Evolutionary conservation across 192 early-diverging fungal genomes (phyloP).

Genomic region (Paraglomus occultum): DNA sequence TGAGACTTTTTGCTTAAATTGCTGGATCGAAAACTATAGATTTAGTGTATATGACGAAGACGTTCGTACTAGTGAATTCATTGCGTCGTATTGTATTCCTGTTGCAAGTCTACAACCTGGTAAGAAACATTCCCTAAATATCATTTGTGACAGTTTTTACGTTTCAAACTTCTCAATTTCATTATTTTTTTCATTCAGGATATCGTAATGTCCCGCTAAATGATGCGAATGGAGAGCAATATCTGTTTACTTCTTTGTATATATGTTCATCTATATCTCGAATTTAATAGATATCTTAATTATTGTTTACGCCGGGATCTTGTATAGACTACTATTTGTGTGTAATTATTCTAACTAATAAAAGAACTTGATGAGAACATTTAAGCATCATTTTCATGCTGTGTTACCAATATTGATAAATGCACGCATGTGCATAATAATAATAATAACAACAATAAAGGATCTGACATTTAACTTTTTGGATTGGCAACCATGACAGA

Average conservation of each 20-base stretch:
- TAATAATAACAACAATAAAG: too few relatives aligned
- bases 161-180: not conserved
- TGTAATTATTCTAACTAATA: too few relatives aligned
- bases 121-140: not conserved
- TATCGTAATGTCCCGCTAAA: constrained; percentile 69
- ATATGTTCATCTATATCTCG: constrained; percentile 18
- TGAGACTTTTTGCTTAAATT: too few relatives aligned
- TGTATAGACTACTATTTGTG: too few relatives aligned
- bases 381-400: too few relatives aligned
- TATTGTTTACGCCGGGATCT: too few relatives aligned
- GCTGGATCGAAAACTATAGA: not conserved
- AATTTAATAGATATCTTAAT: too few relatives aligned
- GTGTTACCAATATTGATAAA: too few relatives aligned
- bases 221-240: constrained; percentile 59
- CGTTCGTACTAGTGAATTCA: constrained; percentile 39
- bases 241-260: constrained; percentile 67
- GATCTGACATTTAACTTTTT: too few relatives aligned
- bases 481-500: too few relatives aligned
- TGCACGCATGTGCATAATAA: too few relatives aligned
- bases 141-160: not conserved
- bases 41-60: constrained; percentile 45
- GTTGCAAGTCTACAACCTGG: constrained; percentile 39
- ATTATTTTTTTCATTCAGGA: constrained; percentile 35
- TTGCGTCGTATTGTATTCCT: constrained; percentile 45
- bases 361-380: too few relatives aligned